Evolutionary conservation across 176 grass and related monocot genomes (phyloP), one percentile per base, ranked within the genome.

Genomic region (Musa schizocarpa): DNA sequence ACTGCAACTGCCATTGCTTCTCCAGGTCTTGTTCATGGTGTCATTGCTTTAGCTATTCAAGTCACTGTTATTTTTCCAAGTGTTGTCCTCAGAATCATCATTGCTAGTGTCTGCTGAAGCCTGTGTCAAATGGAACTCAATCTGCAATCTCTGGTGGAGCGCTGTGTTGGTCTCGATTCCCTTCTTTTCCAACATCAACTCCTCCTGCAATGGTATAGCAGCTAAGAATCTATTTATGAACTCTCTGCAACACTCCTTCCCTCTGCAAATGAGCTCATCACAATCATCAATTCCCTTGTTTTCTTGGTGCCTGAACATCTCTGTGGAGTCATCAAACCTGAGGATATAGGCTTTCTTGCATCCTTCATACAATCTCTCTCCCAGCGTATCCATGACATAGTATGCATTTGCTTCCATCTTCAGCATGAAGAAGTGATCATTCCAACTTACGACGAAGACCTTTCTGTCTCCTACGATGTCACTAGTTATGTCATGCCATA

Each of bases 401-500:
- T 89, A 99, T 57, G 84, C 86, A 80, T 91, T 80, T n/a, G 20
- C 49, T 71, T 92, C 88, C 19, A 84, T 73, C 88, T 94, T 99
- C 61, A 99, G 79, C 66, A 94, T 87, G 75, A 99, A 99, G 83
- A 99, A 99, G 83, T 99, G 96, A 75, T 99, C 96, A 80, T 99
- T 99, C 95, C 95, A 99, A 84, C 90, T 89, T 9, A 99, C 84
- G 49, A 99, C 88, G 72, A 91, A 99, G 57, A 99, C 88, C 68
- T 84, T 53, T 0, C 76, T 49, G 20, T 76, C 66, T 68, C 11
- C 8, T 71, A 10, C 75, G 10, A 54, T n/a, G 13, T 74, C 64
- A 52, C 66, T 68, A 53, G 65, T 65, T 51, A 99, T 86, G 79
- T 99, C 90, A 10, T 69, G 49, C 95, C 95, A 99, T 75, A 94